Evolutionary conservation across 306 rosid genomes (phyloP), one percentile per base, ranked within the genome.

Genomic region (Crotalaria pallida): DNA sequence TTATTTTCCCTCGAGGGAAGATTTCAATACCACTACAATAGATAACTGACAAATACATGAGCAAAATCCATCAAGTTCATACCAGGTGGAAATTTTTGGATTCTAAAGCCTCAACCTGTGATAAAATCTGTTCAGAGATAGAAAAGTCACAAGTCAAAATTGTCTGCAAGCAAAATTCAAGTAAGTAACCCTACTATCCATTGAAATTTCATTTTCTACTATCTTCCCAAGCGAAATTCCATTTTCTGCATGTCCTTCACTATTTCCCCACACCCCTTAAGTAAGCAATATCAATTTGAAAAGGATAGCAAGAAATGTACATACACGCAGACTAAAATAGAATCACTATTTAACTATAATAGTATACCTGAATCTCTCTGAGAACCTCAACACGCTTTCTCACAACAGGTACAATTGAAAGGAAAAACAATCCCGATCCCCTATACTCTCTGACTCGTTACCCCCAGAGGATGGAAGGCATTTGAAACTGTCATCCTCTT

Each of bases 61-160:
- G 58, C 63, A 58, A 51, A 60, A 49, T 33, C 67, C n/a, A 38
- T 60, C 56, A 12, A 59, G 68, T 38, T 58, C 77, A 33, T 89
- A 92, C 98, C 96, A 92, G 83, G 67, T 74, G 77, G 70, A 86
- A 72, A 58, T 83, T 71, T 65, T 51, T 71, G 62, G 76, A 83
- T 69, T 81, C 86, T 70, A 55, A 70, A 66, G 91, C 84, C 76
- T 79, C 81, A 53, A 86, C 77, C 79, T 26, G 72, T 47, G 91
- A 76, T 76, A 86, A 57, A 71, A 55, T 78, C 91, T 86, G 88
- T 27, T 55, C 21, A 44, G 12, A 33, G 67, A 51, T 78, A 70
- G 55, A 73, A 68, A 71, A 18, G 12, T 51, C 69, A 23, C 15
- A 57, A 45, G 69, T 72, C 18, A 73, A 53, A 49, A 44, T 62